Evolutionary conservation across 2,329 filamentous ascomycete genomes (phyloP).

Genomic region (Pyrenophora graminea): DNA sequence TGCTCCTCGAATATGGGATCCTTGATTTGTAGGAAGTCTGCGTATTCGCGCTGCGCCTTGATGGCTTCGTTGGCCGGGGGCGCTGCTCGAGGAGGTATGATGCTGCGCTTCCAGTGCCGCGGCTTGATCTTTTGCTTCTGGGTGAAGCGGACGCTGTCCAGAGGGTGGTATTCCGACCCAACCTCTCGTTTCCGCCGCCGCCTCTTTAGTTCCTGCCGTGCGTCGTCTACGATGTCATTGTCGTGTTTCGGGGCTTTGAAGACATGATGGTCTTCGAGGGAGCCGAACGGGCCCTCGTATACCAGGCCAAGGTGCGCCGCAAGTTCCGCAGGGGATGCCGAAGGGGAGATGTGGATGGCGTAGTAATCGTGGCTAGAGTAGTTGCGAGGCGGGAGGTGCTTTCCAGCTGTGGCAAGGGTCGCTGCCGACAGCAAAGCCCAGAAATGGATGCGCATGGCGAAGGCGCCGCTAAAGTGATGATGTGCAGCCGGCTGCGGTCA

Average conservation of each 20-base stretch:
- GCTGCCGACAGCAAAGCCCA: conserved; percentile 44
- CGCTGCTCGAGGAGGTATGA: conserved; percentile 38
- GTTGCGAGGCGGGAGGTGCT: conserved; percentile 62
- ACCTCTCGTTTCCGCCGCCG: conserved; percentile 65
- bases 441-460: conserved; percentile 51
- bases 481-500: conserved; percentile 22
- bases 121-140: conserved; percentile 74
- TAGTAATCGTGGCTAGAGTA: conserved; percentile 89
- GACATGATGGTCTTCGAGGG: conserved; percentile 79
- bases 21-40: conserved; percentile 68
- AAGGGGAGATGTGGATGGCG: conserved; percentile 77
- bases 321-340: conserved; percentile 68
- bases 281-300: conserved; percentile 80
- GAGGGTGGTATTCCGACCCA: conserved; percentile 55
- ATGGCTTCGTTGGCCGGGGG: conserved; percentile 53
- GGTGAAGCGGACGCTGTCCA: conserved; percentile 76
- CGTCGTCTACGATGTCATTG: conserved; percentile 59
- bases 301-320: conserved; percentile 73
- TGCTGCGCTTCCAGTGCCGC: conserved; percentile 63
- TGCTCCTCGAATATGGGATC: conserved; percentile 94
- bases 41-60: conserved; percentile 48
- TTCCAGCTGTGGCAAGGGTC: conserved; percentile 34
- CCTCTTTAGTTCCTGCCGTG: conserved; percentile 58
- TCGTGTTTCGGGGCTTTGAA: conserved; percentile 70
- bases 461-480: conserved; percentile 12